Evolutionary conservation across 768 basidiomycete genomes (phyloP).

Genomic region (Collybiopsis confluens): DNA sequence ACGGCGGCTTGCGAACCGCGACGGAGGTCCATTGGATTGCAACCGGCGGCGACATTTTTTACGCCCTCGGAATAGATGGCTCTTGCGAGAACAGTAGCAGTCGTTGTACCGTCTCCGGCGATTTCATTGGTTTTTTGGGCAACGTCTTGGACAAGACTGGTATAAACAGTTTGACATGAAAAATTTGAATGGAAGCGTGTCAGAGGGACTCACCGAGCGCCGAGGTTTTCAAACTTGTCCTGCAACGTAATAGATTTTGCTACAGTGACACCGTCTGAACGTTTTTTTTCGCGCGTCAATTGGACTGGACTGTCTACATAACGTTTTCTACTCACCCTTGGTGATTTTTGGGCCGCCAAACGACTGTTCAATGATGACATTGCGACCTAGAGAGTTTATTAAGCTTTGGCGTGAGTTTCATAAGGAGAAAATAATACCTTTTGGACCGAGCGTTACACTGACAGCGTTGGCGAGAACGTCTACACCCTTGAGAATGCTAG

Average conservation of each 20-base stretch:
- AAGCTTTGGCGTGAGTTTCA: background rate
- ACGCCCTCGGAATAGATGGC: conserved; percentile 99
- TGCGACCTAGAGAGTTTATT: conserved; percentile 59
- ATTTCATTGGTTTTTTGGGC: conserved; percentile 96
- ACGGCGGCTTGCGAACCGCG: conserved; percentile 97
- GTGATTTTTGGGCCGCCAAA: conserved; percentile 93
- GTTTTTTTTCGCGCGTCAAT: conserved; percentile 7
- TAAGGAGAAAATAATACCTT: conserved; percentile 48
- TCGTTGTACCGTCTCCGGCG: conserved; percentile 97
- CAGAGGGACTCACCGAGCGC: conserved; percentile 68
- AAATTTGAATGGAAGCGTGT: background rate
- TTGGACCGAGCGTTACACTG: conserved; percentile 93
- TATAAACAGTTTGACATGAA: conserved; percentile 7
- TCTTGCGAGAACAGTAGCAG: conserved; percentile 93
- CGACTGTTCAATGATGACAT: conserved; percentile 96
- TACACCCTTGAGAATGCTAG: conserved; percentile 91
- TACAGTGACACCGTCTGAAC: conserved; percentile 90
- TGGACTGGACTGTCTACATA: background rate
- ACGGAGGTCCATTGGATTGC: conserved; percentile 99
- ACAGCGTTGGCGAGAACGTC: conserved; percentile 97
- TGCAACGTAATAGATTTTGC: conserved; percentile 92
- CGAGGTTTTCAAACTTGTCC: conserved; percentile 99
- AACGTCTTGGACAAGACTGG: conserved; percentile 89
- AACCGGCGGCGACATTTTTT: conserved; percentile 98
- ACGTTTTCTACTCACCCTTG: conserved; percentile 57